Evolutionary conservation across 2,329 filamentous ascomycete species (phyloP).

Genomic region (Fusarium acutatum): DNA sequence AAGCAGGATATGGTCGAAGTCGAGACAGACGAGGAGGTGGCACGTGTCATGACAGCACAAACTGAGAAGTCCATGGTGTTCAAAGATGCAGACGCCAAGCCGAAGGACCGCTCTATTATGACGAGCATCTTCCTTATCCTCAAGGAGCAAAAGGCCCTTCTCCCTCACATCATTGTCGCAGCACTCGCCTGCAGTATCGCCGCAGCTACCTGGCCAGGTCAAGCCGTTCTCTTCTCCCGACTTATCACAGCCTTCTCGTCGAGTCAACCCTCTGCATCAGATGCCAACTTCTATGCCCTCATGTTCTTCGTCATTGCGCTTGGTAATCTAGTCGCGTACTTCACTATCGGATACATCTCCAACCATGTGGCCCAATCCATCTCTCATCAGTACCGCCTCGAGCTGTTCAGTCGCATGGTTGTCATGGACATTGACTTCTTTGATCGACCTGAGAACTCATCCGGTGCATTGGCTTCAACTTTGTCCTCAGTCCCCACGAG

Average conservation of each 20-base stretch:
- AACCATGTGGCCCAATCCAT: conserved; percentile 29
- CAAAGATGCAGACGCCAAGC: not conserved
- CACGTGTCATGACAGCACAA: conserved; percentile 1
- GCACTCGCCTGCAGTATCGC: not conserved
- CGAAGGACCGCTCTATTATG: not conserved
- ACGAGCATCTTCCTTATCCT: conserved; percentile 18
- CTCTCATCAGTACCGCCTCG: conserved; percentile 39
- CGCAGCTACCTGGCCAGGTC: conserved; percentile 44
- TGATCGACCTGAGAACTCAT: conserved; percentile 45
- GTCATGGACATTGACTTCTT: conserved; percentile 54
- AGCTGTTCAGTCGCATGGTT: conserved; percentile 43
- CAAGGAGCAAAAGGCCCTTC: conserved; percentile 16
- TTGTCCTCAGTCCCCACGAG: conserved; percentile 49
- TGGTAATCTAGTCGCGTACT: conserved; percentile 35
- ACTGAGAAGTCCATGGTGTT: not conserved
- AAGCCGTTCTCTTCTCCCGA: conserved; percentile 45
- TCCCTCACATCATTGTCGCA: not conserved
- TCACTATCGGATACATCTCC: conserved; percentile 25
- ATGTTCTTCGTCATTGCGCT: conserved; percentile 44
- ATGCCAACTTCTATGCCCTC: conserved; percentile 49
- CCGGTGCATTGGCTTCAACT: conserved; percentile 45
- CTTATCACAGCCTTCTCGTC: conserved; percentile 42
- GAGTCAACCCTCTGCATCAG: not conserved
- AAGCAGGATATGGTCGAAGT: not conserved
- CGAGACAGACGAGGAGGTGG: not conserved